Conservation (phyloP, 2,329 filamentous ascomycete genomes). For the Aspergillus calidoustus region DNA sequence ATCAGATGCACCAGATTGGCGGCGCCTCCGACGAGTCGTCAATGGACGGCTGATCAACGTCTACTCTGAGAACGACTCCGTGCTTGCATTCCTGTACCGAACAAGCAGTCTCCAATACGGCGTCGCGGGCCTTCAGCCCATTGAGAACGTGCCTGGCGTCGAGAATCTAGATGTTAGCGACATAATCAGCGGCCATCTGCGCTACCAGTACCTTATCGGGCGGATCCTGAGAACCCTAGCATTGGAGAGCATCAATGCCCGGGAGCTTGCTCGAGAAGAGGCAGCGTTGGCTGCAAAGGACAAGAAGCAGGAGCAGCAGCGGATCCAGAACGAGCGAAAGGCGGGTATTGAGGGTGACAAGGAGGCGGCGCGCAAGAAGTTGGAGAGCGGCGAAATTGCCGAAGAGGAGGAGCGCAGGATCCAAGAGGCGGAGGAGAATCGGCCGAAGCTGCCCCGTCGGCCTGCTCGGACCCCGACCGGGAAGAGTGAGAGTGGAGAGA, state of each 20-base stretch:
- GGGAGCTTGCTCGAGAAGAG: constrained; percentile 50
- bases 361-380: constrained; percentile 19
- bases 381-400: constrained; percentile 22
- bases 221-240: constrained; percentile 69
- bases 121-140: constrained; percentile 78
- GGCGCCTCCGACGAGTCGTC: constrained; percentile 75
- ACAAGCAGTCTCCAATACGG: constrained; percentile 81
- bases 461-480: constrained; percentile 1
- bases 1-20: constrained; percentile 73
- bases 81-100: constrained; percentile 85
- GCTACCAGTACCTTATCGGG: constrained; percentile 71
- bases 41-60: constrained; percentile 84
- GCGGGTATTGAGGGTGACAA: constrained; percentile 29
- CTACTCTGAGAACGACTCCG: constrained; percentile 83
- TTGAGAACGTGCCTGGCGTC: constrained; percentile 56
- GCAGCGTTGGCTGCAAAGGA: constrained; percentile 46
- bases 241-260: constrained; percentile 67
- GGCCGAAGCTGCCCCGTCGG: constrained; percentile 19
- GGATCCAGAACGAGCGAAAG: constrained; percentile 34
- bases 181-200: constrained; percentile 69
- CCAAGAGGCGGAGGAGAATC: constrained; percentile 34
- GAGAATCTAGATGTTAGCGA: constrained; percentile 72
- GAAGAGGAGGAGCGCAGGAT: constrained; percentile 31
- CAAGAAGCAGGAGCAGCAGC: constrained; percentile 44
- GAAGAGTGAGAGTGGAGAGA: not conserved